Base-by-base conservation (phyloP, 495 filamentous ascomycete genomes). In the Penicillium crystallinum region DNA sequence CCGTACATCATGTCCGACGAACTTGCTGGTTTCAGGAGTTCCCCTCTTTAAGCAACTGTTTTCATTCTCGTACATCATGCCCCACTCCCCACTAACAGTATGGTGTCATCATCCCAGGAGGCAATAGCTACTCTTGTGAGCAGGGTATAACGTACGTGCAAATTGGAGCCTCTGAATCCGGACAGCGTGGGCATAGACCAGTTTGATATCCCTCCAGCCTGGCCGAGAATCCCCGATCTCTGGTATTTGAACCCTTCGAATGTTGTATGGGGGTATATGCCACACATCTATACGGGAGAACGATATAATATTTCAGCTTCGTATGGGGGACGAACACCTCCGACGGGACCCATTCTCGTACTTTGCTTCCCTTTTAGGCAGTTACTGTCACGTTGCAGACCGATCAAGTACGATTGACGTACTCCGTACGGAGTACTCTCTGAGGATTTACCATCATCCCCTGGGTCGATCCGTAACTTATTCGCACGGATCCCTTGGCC, bases 381-480 rank as follows among this genome's bases (percentile, higher is more conserved):
- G 18, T 45, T 45, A 33, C 47, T 12, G 36, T 33, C 18, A 27
- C 40, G 14, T 23, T 17, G 30, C 11, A 41, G 43, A 54, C 36
- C 27, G 47, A 25, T n/a, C n/a, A n/a, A n/a, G n/a, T n/a, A n/a
- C n/a, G n/a, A n/a, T n/a, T n/a, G n/a, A n/a, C n/a, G n/a, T n/a
- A n/a, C n/a, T n/a, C n/a, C n/a, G n/a, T n/a, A n/a, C n/a, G n/a
- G n/a, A n/a, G n/a, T n/a, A n/a, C n/a, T n/a, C n/a, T n/a, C n/a
- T n/a, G n/a, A 34, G 36, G 57, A 63, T 63, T 57, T 50, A 29
- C 61, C 36, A 41, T 59, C 53, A 58, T 49, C 53, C 53, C 55
- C 53, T 65, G 56, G 56, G 52, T 46, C 53, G 62, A 65, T 65
- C 62, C 54, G 52, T 54, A 55, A 50, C 52, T 45, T 25, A 46